These are phyloP conservation scores for Fusarium gaditjirri DNA, from an alignment of 2,329 filamentous ascomycete genomes.

Conservation along the genomic window DNA sequence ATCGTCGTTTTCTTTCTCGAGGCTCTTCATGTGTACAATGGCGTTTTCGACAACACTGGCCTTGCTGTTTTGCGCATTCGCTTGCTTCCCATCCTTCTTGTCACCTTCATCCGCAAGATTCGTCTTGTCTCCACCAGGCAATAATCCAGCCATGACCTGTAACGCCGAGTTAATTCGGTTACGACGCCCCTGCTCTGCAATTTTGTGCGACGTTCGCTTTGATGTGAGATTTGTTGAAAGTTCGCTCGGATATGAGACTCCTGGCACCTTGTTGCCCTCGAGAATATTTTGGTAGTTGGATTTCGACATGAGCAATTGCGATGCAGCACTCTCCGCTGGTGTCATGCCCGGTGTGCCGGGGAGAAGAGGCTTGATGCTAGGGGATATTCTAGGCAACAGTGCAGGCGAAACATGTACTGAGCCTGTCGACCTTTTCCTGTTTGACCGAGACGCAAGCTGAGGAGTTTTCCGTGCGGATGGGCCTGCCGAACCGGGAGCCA, in stretches of 20 bases:
- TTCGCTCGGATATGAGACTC: conserved; percentile 89
- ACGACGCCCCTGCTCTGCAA: conserved; percentile 93
- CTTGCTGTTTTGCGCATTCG: conserved; percentile 80
- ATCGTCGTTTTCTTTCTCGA: conserved; percentile 78
- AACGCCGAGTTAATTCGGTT: conserved; percentile 96
- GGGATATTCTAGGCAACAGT: conserved; percentile 87
- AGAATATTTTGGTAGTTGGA: conserved; percentile 98
- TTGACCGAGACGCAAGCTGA: conserved; percentile 64
- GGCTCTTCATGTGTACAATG: conserved; percentile 90
- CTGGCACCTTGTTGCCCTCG: conserved; percentile 90
- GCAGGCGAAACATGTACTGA: conserved; percentile 87
- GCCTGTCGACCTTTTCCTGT: conserved; percentile 78
- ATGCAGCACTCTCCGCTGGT: conserved; percentile 69
- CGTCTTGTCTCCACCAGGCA: conserved; percentile 69
- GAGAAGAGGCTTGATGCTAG: conserved; percentile 90
- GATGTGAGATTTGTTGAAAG: conserved; percentile 94
- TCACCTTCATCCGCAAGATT: conserved; percentile 57
- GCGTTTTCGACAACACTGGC: conserved; percentile 97
- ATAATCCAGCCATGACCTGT: conserved; percentile 86
- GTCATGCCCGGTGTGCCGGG: conserved; percentile 65
- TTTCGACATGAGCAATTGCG: conserved; percentile 87
- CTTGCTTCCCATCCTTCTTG: conserved; percentile 59
- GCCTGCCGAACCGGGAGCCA: conserved; percentile 62
- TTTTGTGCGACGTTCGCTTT: conserved; percentile 97
- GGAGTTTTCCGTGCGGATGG: conserved; percentile 64